Evolutionary conservation across 345 rosid species (phyloP).

Genomic region (Passiflora organensis): DNA sequence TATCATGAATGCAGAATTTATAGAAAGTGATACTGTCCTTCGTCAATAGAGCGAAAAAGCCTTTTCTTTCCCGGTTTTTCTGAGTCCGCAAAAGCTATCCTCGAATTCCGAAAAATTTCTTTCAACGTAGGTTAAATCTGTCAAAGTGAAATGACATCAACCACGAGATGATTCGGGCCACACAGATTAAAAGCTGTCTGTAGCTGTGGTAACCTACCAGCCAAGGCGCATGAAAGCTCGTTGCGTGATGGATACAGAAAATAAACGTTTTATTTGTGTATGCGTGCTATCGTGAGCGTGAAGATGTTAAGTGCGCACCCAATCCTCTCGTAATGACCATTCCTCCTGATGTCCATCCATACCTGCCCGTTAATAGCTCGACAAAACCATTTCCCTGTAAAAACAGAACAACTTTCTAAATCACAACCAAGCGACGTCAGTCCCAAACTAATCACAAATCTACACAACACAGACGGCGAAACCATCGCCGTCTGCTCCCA

Average conservation of each 20-base stretch:
- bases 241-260: neutral
- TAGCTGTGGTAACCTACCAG: slow-evolving; percentile 3
- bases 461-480: slow-evolving; percentile 4
- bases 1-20: too few species aligned
- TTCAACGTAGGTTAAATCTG: neutral
- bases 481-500: slow-evolving; percentile 35
- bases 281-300: slow-evolving; percentile 6
- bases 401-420: slow-evolving; percentile 54
- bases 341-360: slow-evolving; percentile 36
- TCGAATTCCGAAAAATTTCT: too few species aligned
- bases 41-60: too few species aligned
- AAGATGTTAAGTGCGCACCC: slow-evolving; percentile 5
- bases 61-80: too few species aligned
- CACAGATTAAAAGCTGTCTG: neutral
- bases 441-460: slow-evolving; percentile 11
- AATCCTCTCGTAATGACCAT: neutral
- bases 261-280: neutral
- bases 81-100: too few species aligned
- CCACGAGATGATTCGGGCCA: neutral
- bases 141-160: neutral
- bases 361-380: slow-evolving; percentile 76
- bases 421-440: slow-evolving; percentile 46
- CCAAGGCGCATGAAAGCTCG: slow-evolving; percentile 14
- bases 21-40: too few species aligned
- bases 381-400: slow-evolving; percentile 60